Percentiles rank a stretch among this genome's conserved stretches.
Conservation (phyloP, 345 rosid species). For the Citrus maxima region DNA sequence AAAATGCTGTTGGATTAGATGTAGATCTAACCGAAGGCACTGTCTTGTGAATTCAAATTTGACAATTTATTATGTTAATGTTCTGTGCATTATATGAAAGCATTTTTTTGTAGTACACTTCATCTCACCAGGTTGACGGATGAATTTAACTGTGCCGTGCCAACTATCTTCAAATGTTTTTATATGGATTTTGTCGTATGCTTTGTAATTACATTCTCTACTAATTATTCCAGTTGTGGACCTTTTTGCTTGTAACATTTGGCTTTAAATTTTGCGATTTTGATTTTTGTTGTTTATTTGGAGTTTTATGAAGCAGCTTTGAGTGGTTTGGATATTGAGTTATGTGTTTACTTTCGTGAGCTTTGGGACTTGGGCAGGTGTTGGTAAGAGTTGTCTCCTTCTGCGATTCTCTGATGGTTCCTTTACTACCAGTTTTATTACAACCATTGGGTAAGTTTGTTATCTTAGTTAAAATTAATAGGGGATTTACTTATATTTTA, state of each 20-base stretch:
- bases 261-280: not conserved
- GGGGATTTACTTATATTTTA: not conserved
- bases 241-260: not conserved
- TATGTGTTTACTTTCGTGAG: not conserved
- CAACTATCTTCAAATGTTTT: not conserved
- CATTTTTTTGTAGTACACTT: not conserved
- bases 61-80: not conserved
- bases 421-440: slow-evolving; percentile 94
- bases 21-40: not conserved
- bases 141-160: not conserved
- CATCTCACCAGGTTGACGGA: not conserved
- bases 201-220: not conserved
- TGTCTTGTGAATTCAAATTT: not conserved
- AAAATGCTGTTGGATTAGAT: not conserved
- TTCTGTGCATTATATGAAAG: not conserved
- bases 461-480: not conserved
- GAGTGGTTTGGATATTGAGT: not conserved
- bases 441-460: slow-evolving; percentile 80
- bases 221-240: not conserved
- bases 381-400: slow-evolving; percentile 95
- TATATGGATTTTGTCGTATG: not conserved
- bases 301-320: not conserved
- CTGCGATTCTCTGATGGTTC: slow-evolving; percentile 93
- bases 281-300: not conserved
- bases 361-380: slow-evolving; percentile 42